These are phyloP conservation scores for Daldinia vernicosa DNA, from an alignment of 495 filamentous ascomycete species.

Conservation along the genomic window DNA sequence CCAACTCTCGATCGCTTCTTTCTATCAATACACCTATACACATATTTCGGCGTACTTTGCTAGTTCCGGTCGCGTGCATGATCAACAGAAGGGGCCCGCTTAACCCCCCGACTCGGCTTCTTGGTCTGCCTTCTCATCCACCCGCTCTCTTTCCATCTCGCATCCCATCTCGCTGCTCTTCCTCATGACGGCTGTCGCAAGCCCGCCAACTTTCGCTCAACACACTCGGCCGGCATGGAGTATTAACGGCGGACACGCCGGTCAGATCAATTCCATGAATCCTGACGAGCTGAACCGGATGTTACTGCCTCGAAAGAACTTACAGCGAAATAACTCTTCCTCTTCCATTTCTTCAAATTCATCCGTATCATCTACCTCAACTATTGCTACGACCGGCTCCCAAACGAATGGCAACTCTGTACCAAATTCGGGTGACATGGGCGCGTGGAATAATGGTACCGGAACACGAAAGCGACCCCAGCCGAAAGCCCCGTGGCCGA, in stretches of 20 bases:
- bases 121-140: slow-evolving; percentile 48
- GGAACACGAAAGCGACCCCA: slow-evolving; percentile 71
- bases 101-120: slow-evolving; percentile 33
- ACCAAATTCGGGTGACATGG: slow-evolving; percentile 53
- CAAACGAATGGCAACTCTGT: slow-evolving; percentile 54
- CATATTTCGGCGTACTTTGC: not conserved
- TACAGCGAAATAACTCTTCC: slow-evolving; percentile 86
- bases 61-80: slow-evolving; percentile 39
- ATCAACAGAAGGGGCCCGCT: slow-evolving; percentile 30
- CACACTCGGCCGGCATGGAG: slow-evolving; percentile 70
- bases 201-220: slow-evolving; percentile 85
- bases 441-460: slow-evolving; percentile 57
- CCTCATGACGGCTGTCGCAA: slow-evolving; percentile 96
- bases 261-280: slow-evolving; percentile 78
- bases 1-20: slow-evolving; percentile 19
- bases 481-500: slow-evolving; percentile 75
- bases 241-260: slow-evolving; percentile 76
- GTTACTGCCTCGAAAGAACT: slow-evolving; percentile 84
- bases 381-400: slow-evolving; percentile 55
- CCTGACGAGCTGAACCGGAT: slow-evolving; percentile 87
- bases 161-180: slow-evolving; percentile 37
- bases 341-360: slow-evolving; percentile 80
- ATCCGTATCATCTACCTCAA: slow-evolving; percentile 70
- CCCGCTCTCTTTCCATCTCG: slow-evolving; percentile 51
- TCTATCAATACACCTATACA: slow-evolving; percentile 15